Evolutionary conservation across 2,329 filamentous ascomycete species (phyloP).

Genomic region (Dothideomycetidae sp.): DNA sequence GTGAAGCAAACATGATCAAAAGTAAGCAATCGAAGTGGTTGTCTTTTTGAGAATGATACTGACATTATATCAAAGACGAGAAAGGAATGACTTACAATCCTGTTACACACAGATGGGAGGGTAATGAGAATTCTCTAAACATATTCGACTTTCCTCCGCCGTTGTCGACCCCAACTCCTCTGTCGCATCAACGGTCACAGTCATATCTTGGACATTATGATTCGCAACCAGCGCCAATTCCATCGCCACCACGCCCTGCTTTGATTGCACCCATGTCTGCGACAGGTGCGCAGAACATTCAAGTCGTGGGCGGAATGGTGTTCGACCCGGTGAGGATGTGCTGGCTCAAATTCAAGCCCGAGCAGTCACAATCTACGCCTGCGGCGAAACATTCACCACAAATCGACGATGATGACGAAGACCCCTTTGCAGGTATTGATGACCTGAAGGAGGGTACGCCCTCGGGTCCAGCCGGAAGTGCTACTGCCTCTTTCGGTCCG

Average conservation of each 20-base stretch:
- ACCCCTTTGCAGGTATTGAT: slow-evolving; percentile 87
- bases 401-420: slow-evolving; percentile 70
- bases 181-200: slow-evolving; percentile 21
- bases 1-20: slow-evolving; percentile 10
- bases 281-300: slow-evolving; percentile 63
- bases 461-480: slow-evolving; percentile 4
- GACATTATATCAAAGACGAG: slow-evolving; percentile 44
- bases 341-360: slow-evolving; percentile 62
- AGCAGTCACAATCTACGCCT: slow-evolving; percentile 18
- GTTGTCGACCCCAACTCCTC: slow-evolving; percentile 24
- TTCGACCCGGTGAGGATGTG: slow-evolving; percentile 97
- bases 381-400: slow-evolving; percentile 27
- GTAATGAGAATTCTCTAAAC: slow-evolving; percentile 74
- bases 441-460: slow-evolving; percentile 57
- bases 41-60: neutral
- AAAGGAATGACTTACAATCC: slow-evolving; percentile 97
- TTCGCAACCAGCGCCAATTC: slow-evolving; percentile 15
- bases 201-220: slow-evolving; percentile 19
- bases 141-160: slow-evolving; percentile 51
- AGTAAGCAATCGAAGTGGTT: slow-evolving; percentile 1
- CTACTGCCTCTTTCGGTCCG: slow-evolving; percentile 13
- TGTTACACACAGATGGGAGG: slow-evolving; percentile 77
- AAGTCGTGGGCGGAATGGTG: slow-evolving; percentile 95
- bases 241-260: slow-evolving; percentile 46
- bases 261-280: slow-evolving; percentile 70